A percentile compares a stretch with the other conserved stretches of the same genome.
phyloP scores from a whole-genome alignment of 2,329 filamentous ascomycete species.

The Fusarium pseudoanthophilum region DNA sequence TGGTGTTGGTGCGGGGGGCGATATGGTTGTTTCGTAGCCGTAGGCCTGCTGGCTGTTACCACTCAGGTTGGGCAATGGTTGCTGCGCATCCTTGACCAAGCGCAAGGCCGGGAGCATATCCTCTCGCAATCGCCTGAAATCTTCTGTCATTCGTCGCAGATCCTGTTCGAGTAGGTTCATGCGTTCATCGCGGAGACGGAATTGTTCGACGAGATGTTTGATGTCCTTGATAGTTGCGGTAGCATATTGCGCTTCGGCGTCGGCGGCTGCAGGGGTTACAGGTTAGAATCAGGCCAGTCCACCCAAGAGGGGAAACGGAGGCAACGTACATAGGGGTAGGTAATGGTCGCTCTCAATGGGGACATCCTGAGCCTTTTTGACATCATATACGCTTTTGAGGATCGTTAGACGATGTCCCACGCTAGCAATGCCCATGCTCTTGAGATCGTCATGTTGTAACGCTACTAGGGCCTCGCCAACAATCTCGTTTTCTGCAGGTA shows the following conservation, averaged over 20 bases:
- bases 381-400: constrained; percentile 94
- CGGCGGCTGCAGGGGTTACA: constrained; percentile 72
- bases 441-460: constrained; percentile 90
- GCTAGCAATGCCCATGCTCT: constrained; percentile 92
- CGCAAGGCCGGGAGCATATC: constrained; percentile 92
- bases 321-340: constrained; percentile 79
- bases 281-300: constrained; percentile 38
- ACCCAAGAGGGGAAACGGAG: constrained; percentile 20
- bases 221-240: constrained; percentile 94
- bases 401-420: constrained; percentile 95
- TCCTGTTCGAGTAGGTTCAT: constrained; percentile 87
- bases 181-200: constrained; percentile 89
- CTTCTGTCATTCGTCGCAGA: constrained; percentile 83
- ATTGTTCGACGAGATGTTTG: constrained; percentile 87
- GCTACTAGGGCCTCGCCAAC: constrained; percentile 91
- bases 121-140: constrained; percentile 88
- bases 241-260: constrained; percentile 85
- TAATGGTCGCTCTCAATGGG: constrained; percentile 94
- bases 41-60: constrained; percentile 55
- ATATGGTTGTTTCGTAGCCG: constrained; percentile 61
- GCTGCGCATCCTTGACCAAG: constrained; percentile 89
- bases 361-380: constrained; percentile 93
- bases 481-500: constrained; percentile 83
- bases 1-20: constrained; percentile 67
- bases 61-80: constrained; percentile 75